Base-by-base conservation (phyloP, 495 filamentous ascomycete genomes). In the Penicillium cosmopolitanum region DNA sequence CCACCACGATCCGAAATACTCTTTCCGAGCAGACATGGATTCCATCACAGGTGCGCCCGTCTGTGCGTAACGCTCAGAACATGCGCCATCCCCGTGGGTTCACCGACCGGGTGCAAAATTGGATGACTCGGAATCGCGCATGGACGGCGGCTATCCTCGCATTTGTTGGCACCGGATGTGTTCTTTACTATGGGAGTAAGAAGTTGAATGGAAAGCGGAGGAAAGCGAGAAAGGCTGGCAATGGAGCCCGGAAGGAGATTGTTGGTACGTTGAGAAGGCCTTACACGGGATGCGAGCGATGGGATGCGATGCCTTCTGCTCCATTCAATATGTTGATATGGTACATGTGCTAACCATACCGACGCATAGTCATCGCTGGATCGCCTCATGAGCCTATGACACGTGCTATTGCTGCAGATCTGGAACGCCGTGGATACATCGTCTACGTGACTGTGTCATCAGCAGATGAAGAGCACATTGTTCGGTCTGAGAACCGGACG, bases 381-480 rank as follows among this genome's bases (percentile, higher is more conserved):
- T 88, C 89, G 1, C 86, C 91, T 5, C 84, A 87, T 58, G 85
- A 95, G 57, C 90, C 92, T 18, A 80, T 96, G 65, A 91, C 90
- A 1, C 84, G 86, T 59, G 89, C 90, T 15, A 83, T 98, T 56
- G 85, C 91, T 2, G 68, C 90, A 28, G 96, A 98, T 65, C 69
- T 98, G 56, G 95, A 98, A 72, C 84, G 92, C 51, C 85, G 93
- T 51, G 96, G 96, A 13, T 98, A 96, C 68, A 90, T 98, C 48
- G 93, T 98, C 21, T 98, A 90, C 66, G 79, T 98, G 51, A 89
- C 95, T 0, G 92, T 91, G 59, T 87, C 82, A 57, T 89, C 84
- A 9, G 71, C 83, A 46, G 89, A 95, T 50, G 96, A 98, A 61
- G 96, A 98, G 64, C 81, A 89, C 13, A 72, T 87, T 35, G 86